These are phyloP conservation scores for Schwanniomyces etchellsii DNA, from an alignment of 1,139 yeast genomes.

Conservation along the genomic window DNA sequence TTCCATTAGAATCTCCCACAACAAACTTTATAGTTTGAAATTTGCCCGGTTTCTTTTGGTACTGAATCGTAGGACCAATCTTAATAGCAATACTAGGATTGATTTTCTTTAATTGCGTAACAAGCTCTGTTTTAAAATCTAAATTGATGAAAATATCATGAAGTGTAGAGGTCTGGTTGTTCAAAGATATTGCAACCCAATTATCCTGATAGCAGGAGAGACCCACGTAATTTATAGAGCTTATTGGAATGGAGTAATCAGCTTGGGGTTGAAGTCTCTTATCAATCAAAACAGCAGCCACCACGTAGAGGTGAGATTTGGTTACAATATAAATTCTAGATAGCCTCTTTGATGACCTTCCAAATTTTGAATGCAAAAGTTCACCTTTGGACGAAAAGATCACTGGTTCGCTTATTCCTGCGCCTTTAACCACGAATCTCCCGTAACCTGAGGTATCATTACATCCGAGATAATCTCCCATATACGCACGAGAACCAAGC, in stretches of 20 bases:
- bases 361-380: slow-evolving; percentile 76
- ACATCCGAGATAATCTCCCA: slow-evolving; percentile 92
- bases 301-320: slow-evolving; percentile 51
- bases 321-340: slow-evolving; percentile 73
- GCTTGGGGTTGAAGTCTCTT: slow-evolving; percentile 62
- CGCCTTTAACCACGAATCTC: slow-evolving; percentile 57
- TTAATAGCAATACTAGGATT: slow-evolving; percentile 56
- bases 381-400: slow-evolving; percentile 81
- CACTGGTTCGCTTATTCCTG: slow-evolving; percentile 67
- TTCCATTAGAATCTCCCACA: slow-evolving; percentile 46
- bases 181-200: slow-evolving; percentile 78
- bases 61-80: slow-evolving; percentile 69
- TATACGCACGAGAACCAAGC: slow-evolving; percentile 82
- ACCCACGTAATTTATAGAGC: slow-evolving; percentile 57
- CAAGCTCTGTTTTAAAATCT: slow-evolving; percentile 83
- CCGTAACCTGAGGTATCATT: slow-evolving; percentile 71
- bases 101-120: slow-evolving; percentile 66
- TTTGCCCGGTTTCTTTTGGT: slow-evolving; percentile 89
- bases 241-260: slow-evolving; percentile 61
- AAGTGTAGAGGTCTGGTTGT: slow-evolving; percentile 40
- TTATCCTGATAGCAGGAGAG: slow-evolving; percentile 81
- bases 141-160: slow-evolving; percentile 83
- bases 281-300: slow-evolving; percentile 69
- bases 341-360: slow-evolving; percentile 81
- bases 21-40: slow-evolving; percentile 68